Evolutionary conservation across 139 green algal species (phyloP), one percentile per base, ranked within the genome.

Genomic region (Closterium sp.): DNA sequence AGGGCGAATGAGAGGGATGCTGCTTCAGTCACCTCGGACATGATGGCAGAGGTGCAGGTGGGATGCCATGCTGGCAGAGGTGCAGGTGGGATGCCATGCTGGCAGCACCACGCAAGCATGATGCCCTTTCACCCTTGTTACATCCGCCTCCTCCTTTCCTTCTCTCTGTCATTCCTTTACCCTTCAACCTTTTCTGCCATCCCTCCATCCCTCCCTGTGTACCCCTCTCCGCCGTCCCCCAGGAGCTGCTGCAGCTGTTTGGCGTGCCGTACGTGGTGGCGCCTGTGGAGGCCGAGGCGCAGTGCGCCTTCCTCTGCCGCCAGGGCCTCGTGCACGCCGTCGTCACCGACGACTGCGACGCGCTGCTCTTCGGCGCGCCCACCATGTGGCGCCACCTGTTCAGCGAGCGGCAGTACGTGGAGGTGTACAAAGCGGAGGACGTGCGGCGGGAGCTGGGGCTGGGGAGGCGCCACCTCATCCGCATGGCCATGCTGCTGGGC

Each of bases 341-440:
- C 28, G 96, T 99, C 28, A 99, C 98, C 10, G 98, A 99, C 83
- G 98, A 99, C 93, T 98, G 98, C 85, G 98, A 99, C 90, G 98
- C 95, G 2, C 99, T 99, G 91, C 96, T 99, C 32, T 99, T 99
- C 95, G 98, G 98, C 1, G 97, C 21, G 25, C 25, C 21, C n/a
- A 86, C 30, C 28, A 96, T 99, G 16, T 99, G 98, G 95, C 91
- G 96, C 33, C 95, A 97, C 92, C 94, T 98, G 21, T 98, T 98
- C 94, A 91, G 96, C 34, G 91, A 93, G 23, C 94, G 95, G 34
- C 97, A 97, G 93, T 99, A 99, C 88, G 92, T 95, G 38, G 98
- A 99, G 95, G 96, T 98, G 94, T 99, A 99, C 93, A 81, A 91
- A 23, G 95, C 95, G 85, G 43, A 91, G 0, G 97, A 98, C 90